These are phyloP conservation scores for Saturnispora ahearnii DNA, from an alignment of 805 yeast genomes.

Conservation along the genomic window DNA sequence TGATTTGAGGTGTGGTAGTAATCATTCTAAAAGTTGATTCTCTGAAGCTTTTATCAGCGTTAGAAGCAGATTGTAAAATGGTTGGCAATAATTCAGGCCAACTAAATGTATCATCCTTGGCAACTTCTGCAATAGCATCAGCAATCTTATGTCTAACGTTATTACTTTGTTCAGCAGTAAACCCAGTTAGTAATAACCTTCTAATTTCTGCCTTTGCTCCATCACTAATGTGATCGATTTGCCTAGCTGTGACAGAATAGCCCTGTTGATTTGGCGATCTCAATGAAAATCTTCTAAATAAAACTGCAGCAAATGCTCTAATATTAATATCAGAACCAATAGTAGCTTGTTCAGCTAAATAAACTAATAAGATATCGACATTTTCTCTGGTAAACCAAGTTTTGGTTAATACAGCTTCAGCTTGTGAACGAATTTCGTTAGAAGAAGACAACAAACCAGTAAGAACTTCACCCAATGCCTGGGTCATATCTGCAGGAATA, in stretches of 20 bases:
- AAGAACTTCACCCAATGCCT: conserved; percentile 46
- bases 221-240: conserved; percentile 59
- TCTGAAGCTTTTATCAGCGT: conserved; percentile 54
- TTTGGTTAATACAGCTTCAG: conserved; percentile 62
- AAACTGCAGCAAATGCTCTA: conserved; percentile 72
- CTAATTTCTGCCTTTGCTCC: conserved; percentile 57
- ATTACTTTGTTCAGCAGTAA: conserved; percentile 56
- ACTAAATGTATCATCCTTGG: conserved; percentile 50
- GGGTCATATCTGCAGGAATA: conserved; percentile 54
- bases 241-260: conserved; percentile 60
- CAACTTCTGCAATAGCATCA: conserved; percentile 90
- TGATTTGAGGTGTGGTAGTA: conserved; percentile 71
- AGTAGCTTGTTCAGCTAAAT: conserved; percentile 73
- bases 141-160: conserved; percentile 84
- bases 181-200: conserved; percentile 60
- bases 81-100: conserved; percentile 82
- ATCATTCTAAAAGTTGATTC: conserved; percentile 90
- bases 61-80: conserved; percentile 50
- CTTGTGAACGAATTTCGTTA: conserved; percentile 60
- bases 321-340: conserved; percentile 50
- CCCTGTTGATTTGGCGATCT: conserved; percentile 63
- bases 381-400: conserved; percentile 68
- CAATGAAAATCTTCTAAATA: conserved; percentile 79
- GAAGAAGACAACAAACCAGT: conserved; percentile 71
- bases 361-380: conserved; percentile 63